Evolutionary conservation across 169 alveolate genomes (phyloP).

Genomic region (Pseudocohnilembus persalinus): DNA sequence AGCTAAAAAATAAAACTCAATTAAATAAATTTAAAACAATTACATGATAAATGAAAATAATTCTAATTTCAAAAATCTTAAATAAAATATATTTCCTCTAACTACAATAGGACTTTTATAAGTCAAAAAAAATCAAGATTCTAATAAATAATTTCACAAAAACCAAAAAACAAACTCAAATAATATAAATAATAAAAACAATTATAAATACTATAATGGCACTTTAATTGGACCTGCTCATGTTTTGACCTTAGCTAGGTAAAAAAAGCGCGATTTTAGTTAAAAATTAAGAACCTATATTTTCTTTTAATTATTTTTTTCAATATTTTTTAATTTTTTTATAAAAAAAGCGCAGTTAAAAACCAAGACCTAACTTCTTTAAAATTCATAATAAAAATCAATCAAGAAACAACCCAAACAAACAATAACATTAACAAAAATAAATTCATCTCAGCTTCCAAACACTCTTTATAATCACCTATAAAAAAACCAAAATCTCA

Average conservation of each 20-base stretch:
- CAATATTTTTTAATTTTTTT: too few relatives aligned
- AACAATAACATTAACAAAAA: not conserved
- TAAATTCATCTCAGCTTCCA: not conserved
- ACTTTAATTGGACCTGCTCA: not conserved
- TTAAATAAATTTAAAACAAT: too few relatives aligned
- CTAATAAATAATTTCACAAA: too few relatives aligned
- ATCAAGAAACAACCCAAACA: not conserved
- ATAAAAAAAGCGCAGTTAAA: too few relatives aligned
- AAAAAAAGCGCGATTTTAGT: not conserved
- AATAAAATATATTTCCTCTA: not conserved
- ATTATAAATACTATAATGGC: not conserved
- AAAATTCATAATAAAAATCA: not conserved
- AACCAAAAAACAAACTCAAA: not conserved
- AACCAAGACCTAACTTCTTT: too few relatives aligned
- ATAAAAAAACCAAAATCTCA: not conserved
- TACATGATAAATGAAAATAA: too few relatives aligned
- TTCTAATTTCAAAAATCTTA: too few relatives aligned
- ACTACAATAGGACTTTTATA: not conserved
- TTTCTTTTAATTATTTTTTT: too few relatives aligned
- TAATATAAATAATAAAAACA: too few relatives aligned
- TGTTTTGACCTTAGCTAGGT: not conserved
- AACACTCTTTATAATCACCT: not conserved
- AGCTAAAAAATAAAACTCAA: too few relatives aligned
- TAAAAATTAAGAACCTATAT: not conserved
- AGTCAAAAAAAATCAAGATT: too few relatives aligned